These are phyloP conservation scores for Aspergillus cristatus DNA, from an alignment of 495 filamentous ascomycete species.

Conservation along the genomic window DNA sequence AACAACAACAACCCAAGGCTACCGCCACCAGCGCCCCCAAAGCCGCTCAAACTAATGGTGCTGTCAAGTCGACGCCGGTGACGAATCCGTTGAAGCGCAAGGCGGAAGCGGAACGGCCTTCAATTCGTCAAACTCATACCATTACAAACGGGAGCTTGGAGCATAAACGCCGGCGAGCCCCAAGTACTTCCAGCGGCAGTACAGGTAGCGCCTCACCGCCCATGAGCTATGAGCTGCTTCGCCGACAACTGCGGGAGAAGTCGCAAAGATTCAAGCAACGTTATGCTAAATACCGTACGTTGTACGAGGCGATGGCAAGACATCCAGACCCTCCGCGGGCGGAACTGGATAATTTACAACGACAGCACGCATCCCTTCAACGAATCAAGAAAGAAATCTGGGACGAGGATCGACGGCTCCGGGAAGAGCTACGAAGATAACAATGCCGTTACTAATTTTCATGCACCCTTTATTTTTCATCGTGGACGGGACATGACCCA, in stretches of 20 bases:
- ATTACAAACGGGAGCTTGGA: conserved; percentile 25
- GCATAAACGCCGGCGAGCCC: conserved; percentile 37
- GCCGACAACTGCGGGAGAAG: conserved; percentile 39
- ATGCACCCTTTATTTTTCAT: too few species aligned
- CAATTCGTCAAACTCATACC: conserved; percentile 12
- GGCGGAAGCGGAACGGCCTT: conserved; percentile 26
- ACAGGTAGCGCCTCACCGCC: conserved; percentile 40
- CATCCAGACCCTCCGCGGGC: conserved; percentile 42
- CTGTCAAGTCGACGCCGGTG: conserved; percentile 14
- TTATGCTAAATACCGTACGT: conserved; percentile 53
- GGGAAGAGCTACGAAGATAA: conserved; percentile 7
- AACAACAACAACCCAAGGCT: conserved; percentile 7
- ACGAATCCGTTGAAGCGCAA: conserved; percentile 41
- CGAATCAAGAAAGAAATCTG: conserved; percentile 62
- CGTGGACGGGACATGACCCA: too few species aligned
- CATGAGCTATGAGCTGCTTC: conserved; percentile 31
- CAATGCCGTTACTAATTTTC: not conserved
- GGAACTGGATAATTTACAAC: conserved; percentile 47
- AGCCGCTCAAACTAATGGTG: conserved; percentile 18
- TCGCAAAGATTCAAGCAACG: conserved; percentile 52
- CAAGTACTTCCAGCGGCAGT: conserved; percentile 37
- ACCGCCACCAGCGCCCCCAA: conserved; percentile 9
- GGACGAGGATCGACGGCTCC: conserved; percentile 30
- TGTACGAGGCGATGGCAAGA: conserved; percentile 50
- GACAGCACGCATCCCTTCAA: conserved; percentile 51